Base-by-base conservation (phyloP, 1,284 basidiomycete genomes). In the Papiliotrema nemorosa region DNA sequence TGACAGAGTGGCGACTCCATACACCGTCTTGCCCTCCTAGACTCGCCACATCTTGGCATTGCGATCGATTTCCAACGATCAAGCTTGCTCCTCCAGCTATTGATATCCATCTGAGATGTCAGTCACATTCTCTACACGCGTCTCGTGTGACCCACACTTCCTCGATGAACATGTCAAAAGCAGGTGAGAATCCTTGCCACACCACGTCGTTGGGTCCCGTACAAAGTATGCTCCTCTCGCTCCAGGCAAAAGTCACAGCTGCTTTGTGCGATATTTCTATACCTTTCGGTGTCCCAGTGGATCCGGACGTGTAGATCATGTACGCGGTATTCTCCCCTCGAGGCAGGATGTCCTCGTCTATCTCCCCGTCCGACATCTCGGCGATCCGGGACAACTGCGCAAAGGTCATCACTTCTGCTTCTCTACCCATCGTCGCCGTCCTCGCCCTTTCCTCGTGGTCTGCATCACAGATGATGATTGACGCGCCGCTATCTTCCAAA, bases 131-230 rank as follows among this genome's bases (percentile, higher is more conserved):
- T 16, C 13, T 9, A 10, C 12, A 10, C 37, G 37, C 10, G 20
- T 9, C 13, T 14, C 13, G 21, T 6, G 5, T 16, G 3, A 47
- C 45, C 39, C 35, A 47, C 45, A 47, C 45, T 38, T 47, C 45
- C 45, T 47, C 45, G 22, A 47, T 35, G 33, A 47, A 47, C 45
- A 47, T 47, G 45, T 47, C 45, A 38, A 47, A 47, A 4, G 45
- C 45, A 9, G 45, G 45, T n/a, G 45, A 47, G 18, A 47, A 47
- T 47, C 45, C 45, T 39, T 47, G 45, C 45, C 45, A 47, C 4
- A 47, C 45, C 39, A 39, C 36, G 27, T 47, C 45, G 7, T 9
- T 47, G 3, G 9, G 14, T n/a, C n/a, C 4, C 14, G 35, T 38
- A 13, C 34, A 18, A 9, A 47, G 24, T 3, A 47, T 24, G 21